phyloP scores from a whole-genome alignment of 179 eudicot species.

The Amaranthus tricolor region DNA sequence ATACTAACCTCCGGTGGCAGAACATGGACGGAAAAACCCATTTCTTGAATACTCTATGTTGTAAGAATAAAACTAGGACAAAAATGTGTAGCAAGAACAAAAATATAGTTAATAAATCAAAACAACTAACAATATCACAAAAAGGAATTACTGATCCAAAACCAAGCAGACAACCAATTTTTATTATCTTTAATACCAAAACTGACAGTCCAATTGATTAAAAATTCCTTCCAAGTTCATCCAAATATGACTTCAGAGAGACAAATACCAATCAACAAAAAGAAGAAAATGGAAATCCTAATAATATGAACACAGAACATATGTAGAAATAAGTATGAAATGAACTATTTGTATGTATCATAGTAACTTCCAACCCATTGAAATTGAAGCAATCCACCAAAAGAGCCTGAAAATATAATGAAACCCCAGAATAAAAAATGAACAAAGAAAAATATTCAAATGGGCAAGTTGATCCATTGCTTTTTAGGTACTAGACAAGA shows the following conservation, averaged over 20 bases:
- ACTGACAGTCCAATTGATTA: not conserved
- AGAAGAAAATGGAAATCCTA: not conserved
- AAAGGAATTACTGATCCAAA: not conserved
- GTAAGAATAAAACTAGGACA: constrained; percentile 52
- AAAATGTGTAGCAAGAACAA: not conserved
- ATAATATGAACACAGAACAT: not conserved
- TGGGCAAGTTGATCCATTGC: too few species aligned
- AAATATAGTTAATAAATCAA: constrained; percentile 7
- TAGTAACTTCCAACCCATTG: not conserved
- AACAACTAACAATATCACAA: not conserved
- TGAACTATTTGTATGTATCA: not conserved
- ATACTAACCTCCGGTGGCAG: constrained; percentile 72
- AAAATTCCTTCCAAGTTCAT: not conserved
- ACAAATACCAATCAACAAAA: not conserved
- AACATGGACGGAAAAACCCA: constrained; percentile 41
- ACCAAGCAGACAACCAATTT: not conserved
- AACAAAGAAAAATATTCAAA: not conserved
- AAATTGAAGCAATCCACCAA: not conserved
- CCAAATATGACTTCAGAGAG: not conserved
- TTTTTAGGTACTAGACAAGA: too few species aligned
- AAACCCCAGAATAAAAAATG: not conserved
- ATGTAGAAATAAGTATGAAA: not conserved
- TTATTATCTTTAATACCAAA: not conserved
- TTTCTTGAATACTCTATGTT: constrained; percentile 33
- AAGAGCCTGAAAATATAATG: not conserved